These are phyloP conservation scores for Phytophthora hybrid DNA, from an alignment of 352 stramenopile species.

Conservation along the genomic window DNA sequence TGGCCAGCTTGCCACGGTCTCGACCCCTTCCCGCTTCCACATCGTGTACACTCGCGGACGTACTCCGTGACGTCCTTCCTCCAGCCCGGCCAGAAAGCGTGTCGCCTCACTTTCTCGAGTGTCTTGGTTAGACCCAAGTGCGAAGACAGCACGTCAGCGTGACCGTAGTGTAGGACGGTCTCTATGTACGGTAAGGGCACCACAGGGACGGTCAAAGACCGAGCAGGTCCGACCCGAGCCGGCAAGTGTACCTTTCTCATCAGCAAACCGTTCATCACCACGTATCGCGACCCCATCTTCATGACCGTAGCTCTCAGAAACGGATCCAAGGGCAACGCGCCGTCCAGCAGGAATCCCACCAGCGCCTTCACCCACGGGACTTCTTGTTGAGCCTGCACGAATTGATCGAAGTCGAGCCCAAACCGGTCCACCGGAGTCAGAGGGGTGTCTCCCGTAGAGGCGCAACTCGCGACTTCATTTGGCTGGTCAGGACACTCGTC, in stretches of 20 bases:
- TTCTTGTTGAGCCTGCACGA: not conserved
- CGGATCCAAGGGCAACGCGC: slow-evolving; percentile 11
- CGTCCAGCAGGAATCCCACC: slow-evolving; percentile 4
- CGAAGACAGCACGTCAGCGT: slow-evolving; percentile 4
- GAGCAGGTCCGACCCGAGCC: slow-evolving; percentile 1
- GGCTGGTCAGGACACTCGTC: not conserved
- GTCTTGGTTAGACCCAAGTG: slow-evolving; percentile 12
- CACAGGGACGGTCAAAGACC: slow-evolving; percentile 6
- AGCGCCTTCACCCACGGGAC: slow-evolving; percentile 14
- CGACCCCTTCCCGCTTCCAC: not conserved
- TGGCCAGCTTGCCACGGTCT: slow-evolving; percentile 3
- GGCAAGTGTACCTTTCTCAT: slow-evolving; percentile 11
- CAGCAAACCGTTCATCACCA: slow-evolving; percentile 4
- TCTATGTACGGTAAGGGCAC: slow-evolving; percentile 9
- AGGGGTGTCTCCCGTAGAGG: too few relatives aligned
- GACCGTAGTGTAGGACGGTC: slow-evolving; percentile 20
- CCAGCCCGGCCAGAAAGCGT: slow-evolving; percentile 6
- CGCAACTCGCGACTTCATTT: not conserved
- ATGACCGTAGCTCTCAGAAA: not conserved
- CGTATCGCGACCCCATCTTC: not conserved
- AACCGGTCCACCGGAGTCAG: not conserved
- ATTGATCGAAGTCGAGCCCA: not conserved
- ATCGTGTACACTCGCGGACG: not conserved
- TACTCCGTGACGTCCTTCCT: slow-evolving; percentile 2
- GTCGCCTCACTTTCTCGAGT: slow-evolving; percentile 5